Conservation (phyloP, 179 eudicot species). For the Spergularia azorica region DNA sequence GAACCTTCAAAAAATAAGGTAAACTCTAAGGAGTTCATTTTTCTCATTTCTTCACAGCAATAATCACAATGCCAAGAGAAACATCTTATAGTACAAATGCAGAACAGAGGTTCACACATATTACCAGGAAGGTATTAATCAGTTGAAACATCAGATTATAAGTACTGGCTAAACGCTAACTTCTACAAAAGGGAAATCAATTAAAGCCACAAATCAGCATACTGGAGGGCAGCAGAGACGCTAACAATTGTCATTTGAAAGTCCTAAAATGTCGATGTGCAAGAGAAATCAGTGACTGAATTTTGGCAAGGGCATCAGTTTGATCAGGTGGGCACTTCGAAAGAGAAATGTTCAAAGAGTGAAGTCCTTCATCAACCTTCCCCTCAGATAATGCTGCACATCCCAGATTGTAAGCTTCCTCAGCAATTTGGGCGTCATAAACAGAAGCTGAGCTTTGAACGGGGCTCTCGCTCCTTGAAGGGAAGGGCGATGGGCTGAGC, state of each 20-base stretch:
- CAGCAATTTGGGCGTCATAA: constrained; percentile 59
- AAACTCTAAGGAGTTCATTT: no score
- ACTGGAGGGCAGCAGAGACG: neutral
- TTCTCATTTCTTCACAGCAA: neutral
- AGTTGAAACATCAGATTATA: neutral
- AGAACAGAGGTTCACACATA: neutral
- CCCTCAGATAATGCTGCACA: constrained; percentile 71
- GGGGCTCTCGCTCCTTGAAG: constrained; percentile 31
- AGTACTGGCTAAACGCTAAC: neutral
- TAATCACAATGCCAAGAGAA: neutral
- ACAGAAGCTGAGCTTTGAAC: constrained; percentile 22
- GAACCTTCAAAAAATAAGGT: no score
- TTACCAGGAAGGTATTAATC: neutral
- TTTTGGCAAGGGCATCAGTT: constrained; percentile 71
- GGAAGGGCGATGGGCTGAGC: constrained; percentile 33
- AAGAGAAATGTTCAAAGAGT: constrained; percentile 60
- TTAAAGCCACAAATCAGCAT: neutral
- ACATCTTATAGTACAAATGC: neutral
- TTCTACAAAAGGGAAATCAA: neutral
- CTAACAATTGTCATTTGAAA: constrained; percentile 33
- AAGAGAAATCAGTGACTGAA: constrained; percentile 64
- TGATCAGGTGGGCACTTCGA: constrained; percentile 77
- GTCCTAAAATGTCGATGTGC: constrained; percentile 53
- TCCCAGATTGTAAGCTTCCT: constrained; percentile 72
- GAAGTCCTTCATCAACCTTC: constrained; percentile 67